These are phyloP conservation scores for Penstemon eatonii DNA, from an alignment of 257 asterid species.

Conservation along the genomic window DNA sequence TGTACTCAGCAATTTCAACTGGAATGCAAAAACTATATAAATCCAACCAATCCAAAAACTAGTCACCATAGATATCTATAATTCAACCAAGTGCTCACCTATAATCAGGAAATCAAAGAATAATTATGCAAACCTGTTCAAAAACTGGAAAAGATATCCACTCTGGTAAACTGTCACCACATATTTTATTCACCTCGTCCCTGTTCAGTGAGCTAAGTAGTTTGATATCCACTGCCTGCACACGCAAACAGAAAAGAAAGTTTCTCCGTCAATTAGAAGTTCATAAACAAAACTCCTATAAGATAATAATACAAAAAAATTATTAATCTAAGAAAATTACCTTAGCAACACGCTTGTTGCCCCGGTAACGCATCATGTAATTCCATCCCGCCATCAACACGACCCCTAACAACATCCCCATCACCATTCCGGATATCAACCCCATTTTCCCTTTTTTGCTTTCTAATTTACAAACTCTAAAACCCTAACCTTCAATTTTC, in stretches of 20 bases:
- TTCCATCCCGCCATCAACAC: slow-evolving; percentile 87
- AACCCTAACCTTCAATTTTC: slow-evolving; percentile 21
- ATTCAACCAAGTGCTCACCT: no score
- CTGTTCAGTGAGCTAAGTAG: slow-evolving; percentile 73
- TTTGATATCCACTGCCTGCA: slow-evolving; percentile 89
- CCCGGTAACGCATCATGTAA: slow-evolving; percentile 74
- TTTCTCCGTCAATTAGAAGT: no score
- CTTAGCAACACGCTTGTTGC: slow-evolving; percentile 82
- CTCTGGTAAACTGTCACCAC: slow-evolving; percentile 92
- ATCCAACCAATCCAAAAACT: background rate
- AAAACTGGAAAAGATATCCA: slow-evolving; percentile 96
- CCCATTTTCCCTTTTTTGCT: slow-evolving; percentile 52
- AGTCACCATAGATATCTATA: background rate
- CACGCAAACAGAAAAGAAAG: no score
- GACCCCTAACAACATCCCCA: slow-evolving; percentile 88
- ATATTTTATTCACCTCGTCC: slow-evolving; percentile 87
- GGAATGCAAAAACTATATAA: no score
- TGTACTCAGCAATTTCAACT: no score
- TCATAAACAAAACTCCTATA: no score
- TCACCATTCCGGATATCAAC: slow-evolving; percentile 76
- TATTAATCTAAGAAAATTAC: slow-evolving; percentile 31
- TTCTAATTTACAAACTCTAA: background rate
- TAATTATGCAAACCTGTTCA: slow-evolving; percentile 63
- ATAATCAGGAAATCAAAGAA: slow-evolving; percentile 9
- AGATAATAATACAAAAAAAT: background rate